These are phyloP conservation scores for Hypoxylon fuscum DNA, from an alignment of 495 filamentous ascomycete genomes.

Conservation along the genomic window DNA sequence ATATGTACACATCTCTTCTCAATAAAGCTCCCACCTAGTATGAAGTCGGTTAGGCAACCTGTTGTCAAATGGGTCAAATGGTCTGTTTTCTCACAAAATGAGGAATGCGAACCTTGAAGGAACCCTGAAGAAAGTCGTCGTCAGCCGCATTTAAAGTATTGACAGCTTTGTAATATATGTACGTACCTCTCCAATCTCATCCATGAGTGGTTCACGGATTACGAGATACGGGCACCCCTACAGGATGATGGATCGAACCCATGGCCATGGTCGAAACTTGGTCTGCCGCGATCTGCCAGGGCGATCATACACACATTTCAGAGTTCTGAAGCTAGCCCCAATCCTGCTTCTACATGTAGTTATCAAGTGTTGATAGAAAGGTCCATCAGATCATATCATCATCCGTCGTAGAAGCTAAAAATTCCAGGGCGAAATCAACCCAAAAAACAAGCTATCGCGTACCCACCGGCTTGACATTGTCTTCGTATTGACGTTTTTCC, in stretches of 20 bases:
- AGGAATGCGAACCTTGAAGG: slow-evolving; percentile 29
- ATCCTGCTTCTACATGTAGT: slow-evolving; percentile 2
- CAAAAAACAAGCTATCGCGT: slow-evolving; percentile 10
- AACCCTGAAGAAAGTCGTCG: slow-evolving; percentile 20
- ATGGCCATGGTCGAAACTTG: slow-evolving; percentile 26
- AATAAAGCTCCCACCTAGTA: too few species aligned
- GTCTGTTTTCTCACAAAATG: slow-evolving; percentile 12
- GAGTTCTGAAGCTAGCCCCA: slow-evolving; percentile 10
- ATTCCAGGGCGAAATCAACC: slow-evolving; percentile 9
- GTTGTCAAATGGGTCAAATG: slow-evolving; percentile 18
- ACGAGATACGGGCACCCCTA: slow-evolving; percentile 17
- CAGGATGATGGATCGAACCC: slow-evolving; percentile 20
- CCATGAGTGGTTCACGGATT: slow-evolving; percentile 14
- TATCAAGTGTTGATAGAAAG: too few species aligned
- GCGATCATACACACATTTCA: slow-evolving; percentile 30
- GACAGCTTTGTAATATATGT: not conserved
- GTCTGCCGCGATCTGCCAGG: slow-evolving; percentile 25
- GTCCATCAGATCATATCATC: not conserved
- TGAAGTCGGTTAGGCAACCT: not conserved
- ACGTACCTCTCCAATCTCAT: slow-evolving; percentile 18
- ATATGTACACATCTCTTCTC: slow-evolving; percentile 10
- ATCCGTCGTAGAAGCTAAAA: not conserved
- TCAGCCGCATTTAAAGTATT: slow-evolving; percentile 34
- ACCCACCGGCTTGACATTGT: slow-evolving; percentile 7
- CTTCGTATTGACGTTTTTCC: slow-evolving; percentile 15